Percentiles rank a stretch among this genome's conserved stretches.
Conservation (phyloP, 2,329 filamentous ascomycete genomes). For the Fusarium chuoi region DNA sequence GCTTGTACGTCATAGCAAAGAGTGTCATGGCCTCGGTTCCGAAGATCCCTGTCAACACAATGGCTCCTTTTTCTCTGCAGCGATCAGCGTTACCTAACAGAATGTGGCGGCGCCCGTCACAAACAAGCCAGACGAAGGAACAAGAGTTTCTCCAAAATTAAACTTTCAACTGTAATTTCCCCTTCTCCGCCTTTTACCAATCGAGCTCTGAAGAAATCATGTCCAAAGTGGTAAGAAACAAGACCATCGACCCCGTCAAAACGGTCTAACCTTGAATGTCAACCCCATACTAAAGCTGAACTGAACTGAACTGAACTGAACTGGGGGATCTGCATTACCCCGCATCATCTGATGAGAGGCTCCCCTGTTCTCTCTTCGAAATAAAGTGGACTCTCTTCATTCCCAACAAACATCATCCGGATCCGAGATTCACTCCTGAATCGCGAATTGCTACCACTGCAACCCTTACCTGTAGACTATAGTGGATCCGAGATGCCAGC, state of each 20-base stretch:
- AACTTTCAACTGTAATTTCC: neutral
- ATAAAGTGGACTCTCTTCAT: slow-evolving; percentile 4
- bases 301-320: neutral
- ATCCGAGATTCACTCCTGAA: slow-evolving; percentile 16
- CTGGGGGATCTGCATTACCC: slow-evolving; percentile 33
- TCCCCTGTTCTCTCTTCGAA: slow-evolving; percentile 2
- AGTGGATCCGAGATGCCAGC: slow-evolving; percentile 26
- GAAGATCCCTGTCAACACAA: slow-evolving; percentile 15
- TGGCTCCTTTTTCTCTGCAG: neutral
- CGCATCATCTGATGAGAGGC: slow-evolving; percentile 16
- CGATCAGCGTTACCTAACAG: neutral
- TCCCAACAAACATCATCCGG: slow-evolving; percentile 12
- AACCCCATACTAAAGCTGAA: slow-evolving; percentile 25
- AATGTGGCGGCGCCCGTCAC: slow-evolving; percentile 12
- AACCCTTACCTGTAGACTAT: neutral
- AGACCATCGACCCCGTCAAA: neutral
- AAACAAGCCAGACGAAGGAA: neutral
- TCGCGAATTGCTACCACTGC: neutral
- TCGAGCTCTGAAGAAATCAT: neutral
- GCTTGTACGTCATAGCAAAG: slow-evolving; percentile 3
- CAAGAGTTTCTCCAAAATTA: neutral
- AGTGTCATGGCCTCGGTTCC: slow-evolving; percentile 28
- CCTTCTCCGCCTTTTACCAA: neutral
- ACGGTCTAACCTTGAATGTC: neutral
- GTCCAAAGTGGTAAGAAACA: neutral